These are phyloP conservation scores for Pythium folliculosum DNA, from an alignment of 352 stramenopile species.

Conservation along the genomic window DNA sequence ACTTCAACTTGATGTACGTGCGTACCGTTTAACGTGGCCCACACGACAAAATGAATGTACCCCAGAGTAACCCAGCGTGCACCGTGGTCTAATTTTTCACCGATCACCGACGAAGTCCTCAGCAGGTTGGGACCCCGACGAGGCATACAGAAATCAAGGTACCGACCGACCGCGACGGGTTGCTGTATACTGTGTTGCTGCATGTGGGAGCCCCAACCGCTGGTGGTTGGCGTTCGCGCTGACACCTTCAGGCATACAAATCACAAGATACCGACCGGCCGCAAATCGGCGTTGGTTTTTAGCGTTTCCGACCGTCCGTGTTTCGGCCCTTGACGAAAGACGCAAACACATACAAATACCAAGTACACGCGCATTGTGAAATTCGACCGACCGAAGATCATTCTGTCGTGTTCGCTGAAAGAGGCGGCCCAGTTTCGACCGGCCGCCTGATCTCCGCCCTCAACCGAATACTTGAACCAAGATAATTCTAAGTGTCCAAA, in stretches of 20 bases:
- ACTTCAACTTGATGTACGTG: constrained; percentile 13
- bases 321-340: background rate
- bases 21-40: constrained; percentile 10
- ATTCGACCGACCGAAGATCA: constrained; percentile 28
- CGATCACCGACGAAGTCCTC: constrained; percentile 26
- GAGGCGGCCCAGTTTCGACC: constrained; percentile 16
- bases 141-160: constrained; percentile 14
- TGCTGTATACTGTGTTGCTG: background rate
- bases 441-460: background rate
- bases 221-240: constrained; percentile 9
- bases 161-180: constrained; percentile 10
- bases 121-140: background rate
- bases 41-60: background rate
- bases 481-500: background rate
- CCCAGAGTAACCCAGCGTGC: background rate
- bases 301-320: constrained; percentile 13
- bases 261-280: constrained; percentile 17
- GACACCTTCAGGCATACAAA: constrained; percentile 6
- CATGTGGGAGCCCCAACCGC: constrained; percentile 9
- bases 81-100: constrained; percentile 3
- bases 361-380: background rate
- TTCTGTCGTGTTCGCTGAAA: constrained; percentile 27
- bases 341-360: background rate
- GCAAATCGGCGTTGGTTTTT: constrained; percentile 2
- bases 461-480: constrained; percentile 3